Percentiles rank a stretch among this genome's conserved stretches.
Conservation (phyloP, 352 stramenopile genomes). For the Plasmopara halstedii region DNA sequence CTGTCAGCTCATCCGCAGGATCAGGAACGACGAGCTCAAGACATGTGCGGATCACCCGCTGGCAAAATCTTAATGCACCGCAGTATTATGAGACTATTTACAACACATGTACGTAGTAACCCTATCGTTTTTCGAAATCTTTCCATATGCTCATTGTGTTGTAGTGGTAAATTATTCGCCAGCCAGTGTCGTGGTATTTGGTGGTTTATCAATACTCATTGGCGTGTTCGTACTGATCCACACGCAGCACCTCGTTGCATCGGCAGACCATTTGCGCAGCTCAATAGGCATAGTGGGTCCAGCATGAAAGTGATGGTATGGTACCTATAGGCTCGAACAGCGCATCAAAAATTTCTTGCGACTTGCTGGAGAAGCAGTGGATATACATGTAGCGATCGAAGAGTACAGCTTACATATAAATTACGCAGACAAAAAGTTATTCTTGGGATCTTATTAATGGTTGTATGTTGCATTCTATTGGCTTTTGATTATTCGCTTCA, state of each 20-base stretch:
- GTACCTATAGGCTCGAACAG: constrained; percentile 57
- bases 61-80: constrained; percentile 23
- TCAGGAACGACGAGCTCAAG: constrained; percentile 19
- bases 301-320: background rate
- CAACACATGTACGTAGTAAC: constrained; percentile 19
- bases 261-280: constrained; percentile 30
- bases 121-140: background rate
- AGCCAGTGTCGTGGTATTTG: constrained; percentile 43
- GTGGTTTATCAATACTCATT: constrained; percentile 35
- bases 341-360: constrained; percentile 87
- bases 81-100: constrained; percentile 28
- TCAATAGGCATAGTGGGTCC: constrained; percentile 19
- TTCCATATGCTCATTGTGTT: background rate
- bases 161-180: constrained; percentile 29
- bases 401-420: too few relatives aligned
- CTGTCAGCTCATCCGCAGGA: constrained; percentile 15
- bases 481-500: too few relatives aligned
- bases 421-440: too few relatives aligned
- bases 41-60: constrained; percentile 18
- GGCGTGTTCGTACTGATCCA: constrained; percentile 65
- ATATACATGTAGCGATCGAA: too few relatives aligned
- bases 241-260: constrained; percentile 50
- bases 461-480: too few relatives aligned
- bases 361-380: constrained; percentile 22
- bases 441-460: too few relatives aligned